Percentiles rank a stretch among this genome's conserved stretches.
phyloP scores from a whole-genome alignment of 257 asterid genomes.

The Salvia hispanica region DNA sequence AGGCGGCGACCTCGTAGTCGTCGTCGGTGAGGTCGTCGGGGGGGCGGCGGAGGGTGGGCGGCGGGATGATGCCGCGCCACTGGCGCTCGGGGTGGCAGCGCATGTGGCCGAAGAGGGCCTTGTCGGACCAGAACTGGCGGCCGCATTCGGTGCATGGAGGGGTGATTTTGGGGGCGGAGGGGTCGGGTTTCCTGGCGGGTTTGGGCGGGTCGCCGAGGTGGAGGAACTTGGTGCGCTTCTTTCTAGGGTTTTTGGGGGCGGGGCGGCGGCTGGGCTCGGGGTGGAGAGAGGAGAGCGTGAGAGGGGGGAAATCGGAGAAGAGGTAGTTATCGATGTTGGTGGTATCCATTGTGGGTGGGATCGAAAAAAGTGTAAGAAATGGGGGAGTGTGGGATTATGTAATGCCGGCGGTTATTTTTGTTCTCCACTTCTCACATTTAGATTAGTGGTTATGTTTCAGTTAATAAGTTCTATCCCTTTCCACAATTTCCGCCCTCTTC shows the following conservation, averaged over 20 bases:
- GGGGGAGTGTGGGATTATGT: conserved; percentile 22
- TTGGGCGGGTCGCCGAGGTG: conserved; percentile 49
- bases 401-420: conserved; percentile 25
- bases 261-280: conserved; percentile 11
- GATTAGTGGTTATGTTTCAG: conserved; percentile 27
- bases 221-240: conserved; percentile 54
- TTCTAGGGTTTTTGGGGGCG: conserved; percentile 46
- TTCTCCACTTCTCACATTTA: not conserved
- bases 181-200: conserved; percentile 45
- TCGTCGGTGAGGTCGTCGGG: not conserved
- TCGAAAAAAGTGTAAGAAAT: conserved; percentile 30
- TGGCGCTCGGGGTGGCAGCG: conserved; percentile 97
- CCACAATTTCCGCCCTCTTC: conserved; percentile 17
- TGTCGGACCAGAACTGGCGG: conserved; percentile 70
- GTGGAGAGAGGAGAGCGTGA: not conserved
- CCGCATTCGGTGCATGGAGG: conserved; percentile 86
- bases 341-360: conserved; percentile 10
- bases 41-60: conserved; percentile 36
- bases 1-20: conserved; percentile 59
- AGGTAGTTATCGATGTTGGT: conserved; percentile 7
- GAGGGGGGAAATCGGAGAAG: conserved; percentile 25
- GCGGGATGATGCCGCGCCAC: conserved; percentile 91
- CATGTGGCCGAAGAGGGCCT: conserved; percentile 98
- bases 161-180: conserved; percentile 48
- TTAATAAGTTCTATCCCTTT: conserved; percentile 25